Evolutionary conservation across 1,139 yeast species (phyloP), one percentile per base, ranked within the genome.

Genomic region (Kluyveromyces sp.): DNA sequence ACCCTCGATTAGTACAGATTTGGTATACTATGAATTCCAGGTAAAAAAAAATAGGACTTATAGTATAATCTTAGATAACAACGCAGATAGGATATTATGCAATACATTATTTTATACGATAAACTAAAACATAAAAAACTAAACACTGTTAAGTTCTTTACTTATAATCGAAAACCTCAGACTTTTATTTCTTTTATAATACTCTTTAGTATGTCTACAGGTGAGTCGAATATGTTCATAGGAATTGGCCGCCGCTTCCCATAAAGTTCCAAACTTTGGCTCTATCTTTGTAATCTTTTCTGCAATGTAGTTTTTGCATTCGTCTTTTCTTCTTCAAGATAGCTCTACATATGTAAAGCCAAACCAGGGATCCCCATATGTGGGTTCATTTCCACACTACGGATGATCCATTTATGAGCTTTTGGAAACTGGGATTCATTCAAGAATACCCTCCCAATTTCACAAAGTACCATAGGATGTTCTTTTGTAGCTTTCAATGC

Each of bases 331-430:
- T 15, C 21, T 15, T 15, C 21, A 15, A 15, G 21, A 15, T 15
- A 15, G 21, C 21, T 15, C 10, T 41, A n/a, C 32, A 34, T 5
- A 10, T 15, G 58, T 75, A 78, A 43, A 74, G 64, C 85, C 90
- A 83, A 0, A 78, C 88, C 95, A 89, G 4, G 74, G 65, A 62
- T 90, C 97, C 3, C 96, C 97, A 59, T 72, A 75, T 65, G 68
- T 1, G 69, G 63, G 50, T 82, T 80, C n/a, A 71, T 69, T 34
- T 69, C 70, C 25, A 81, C 60, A 3, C 94, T 83, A 45, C 89
- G 73, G 41, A 83, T 83, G 53, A 89, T 77, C 92, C 96, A 90
- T 15, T 80, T 73, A 48, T 71, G 70, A 0, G 95, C 89, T 54
- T 81, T 82, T 2, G 74, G 65, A 37, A 72, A 65, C 54, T 85